These are phyloP conservation scores for Ustilago cynodontis DNA, from an alignment of 1,284 basidiomycete species.

Conservation along the genomic window DNA sequence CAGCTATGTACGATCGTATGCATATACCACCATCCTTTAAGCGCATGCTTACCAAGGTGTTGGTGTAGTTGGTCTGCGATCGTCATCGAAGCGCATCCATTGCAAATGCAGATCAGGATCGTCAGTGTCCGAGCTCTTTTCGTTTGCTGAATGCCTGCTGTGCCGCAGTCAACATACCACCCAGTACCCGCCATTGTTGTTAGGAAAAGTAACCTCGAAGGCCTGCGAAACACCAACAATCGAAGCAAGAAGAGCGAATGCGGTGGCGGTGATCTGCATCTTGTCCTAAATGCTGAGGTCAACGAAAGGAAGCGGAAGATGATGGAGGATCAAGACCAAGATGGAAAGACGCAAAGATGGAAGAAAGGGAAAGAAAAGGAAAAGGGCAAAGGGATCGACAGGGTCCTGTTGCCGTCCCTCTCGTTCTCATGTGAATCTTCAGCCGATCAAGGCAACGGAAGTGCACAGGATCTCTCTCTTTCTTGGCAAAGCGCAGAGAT, in stretches of 20 bases:
- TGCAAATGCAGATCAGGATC: too few relatives aligned
- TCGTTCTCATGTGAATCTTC: background rate
- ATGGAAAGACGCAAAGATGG: background rate
- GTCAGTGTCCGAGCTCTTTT: too few relatives aligned
- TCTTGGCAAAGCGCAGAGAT: background rate
- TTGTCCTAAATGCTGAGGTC: background rate
- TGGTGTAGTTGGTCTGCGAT: conserved; percentile 50
- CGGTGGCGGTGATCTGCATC: conserved; percentile 35
- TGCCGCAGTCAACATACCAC: conserved; percentile 33
- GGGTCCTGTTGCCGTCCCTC: conserved; percentile 7
- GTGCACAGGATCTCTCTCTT: background rate
- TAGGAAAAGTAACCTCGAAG: conserved; percentile 56
- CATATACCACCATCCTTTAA: background rate
- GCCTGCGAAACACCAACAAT: conserved; percentile 33
- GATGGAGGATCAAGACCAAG: conserved; percentile 9
- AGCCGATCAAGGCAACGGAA: background rate
- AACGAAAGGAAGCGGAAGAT: background rate
- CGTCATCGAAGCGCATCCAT: background rate
- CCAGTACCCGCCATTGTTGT: conserved; percentile 57
- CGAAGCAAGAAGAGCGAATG: conserved; percentile 31
- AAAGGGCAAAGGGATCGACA: conserved; percentile 15
- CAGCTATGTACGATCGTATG: background rate
- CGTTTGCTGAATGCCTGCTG: background rate
- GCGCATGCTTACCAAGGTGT: conserved; percentile 39
- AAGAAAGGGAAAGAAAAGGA: background rate